Evolutionary conservation across 306 rosid species (phyloP), one percentile per base, ranked within the genome.

Genomic region (Gillenia trifoliata): DNA sequence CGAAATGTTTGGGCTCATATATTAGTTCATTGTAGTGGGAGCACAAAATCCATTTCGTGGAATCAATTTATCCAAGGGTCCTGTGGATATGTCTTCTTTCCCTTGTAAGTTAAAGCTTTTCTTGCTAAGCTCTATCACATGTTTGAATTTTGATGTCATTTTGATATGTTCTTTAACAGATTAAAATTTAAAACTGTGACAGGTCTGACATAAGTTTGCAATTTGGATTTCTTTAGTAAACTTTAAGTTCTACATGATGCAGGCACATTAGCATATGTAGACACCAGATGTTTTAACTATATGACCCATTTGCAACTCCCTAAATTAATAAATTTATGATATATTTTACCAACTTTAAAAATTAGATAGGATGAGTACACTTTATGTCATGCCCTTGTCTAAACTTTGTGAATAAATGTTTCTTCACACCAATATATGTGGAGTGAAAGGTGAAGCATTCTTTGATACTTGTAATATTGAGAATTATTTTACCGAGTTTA

Each of bases 41-140:
- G 79, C 64, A 9, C 73, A 81, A 72, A 84, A 78, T 76, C 82
- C 89, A 66, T 77, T 80, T 47, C 74, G 73, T 49, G 92, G 79
- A 75, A 73, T 64, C 55, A 79, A 85, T 78, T 67, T 68, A 29
- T 74, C 76, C 47, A 75, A 50, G 47, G 82, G 71, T 78, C 82
- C 91, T 79, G 67, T 72, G 76, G 91, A 88, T 80, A 47, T 75
- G 73, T 38, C 88, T 81, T 85, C 84, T 29, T 70, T 81, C 73
- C 82, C 89, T 63, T 82, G 98, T 93, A 84, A 88, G 97, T 78
- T 77, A 80, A 15, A 47, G 57, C 84, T 80, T 64, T 30, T 38
- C 59, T 81, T 75, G 29, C 78, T 69, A 73, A 64, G 33, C 36
- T 54, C 57, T 71, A 8, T 56, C 61, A 52, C 52, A 49, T 41